Conservation (phyloP, 148 eudicot species). For the Persicaria maculosa region DNA sequence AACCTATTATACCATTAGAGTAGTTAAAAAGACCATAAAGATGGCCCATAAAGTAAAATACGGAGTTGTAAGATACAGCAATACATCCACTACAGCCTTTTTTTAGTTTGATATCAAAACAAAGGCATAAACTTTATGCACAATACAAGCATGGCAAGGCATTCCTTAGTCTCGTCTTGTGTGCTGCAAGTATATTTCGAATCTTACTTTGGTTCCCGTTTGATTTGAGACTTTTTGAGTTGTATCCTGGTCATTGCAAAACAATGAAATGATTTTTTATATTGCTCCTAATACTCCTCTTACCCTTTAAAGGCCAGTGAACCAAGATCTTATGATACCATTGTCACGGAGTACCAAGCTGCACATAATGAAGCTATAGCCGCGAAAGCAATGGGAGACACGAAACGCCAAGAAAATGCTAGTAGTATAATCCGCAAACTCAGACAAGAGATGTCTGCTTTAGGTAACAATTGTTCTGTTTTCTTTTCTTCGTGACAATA, state of each 20-base stretch:
- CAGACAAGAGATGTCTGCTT: slow-evolving; percentile 74
- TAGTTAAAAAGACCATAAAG: background rate
- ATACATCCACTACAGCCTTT: background rate
- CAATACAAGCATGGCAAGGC: background rate
- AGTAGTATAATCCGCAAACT: slow-evolving; percentile 67
- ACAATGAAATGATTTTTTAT: background rate
- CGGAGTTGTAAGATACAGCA: background rate
- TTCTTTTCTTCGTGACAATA: background rate
- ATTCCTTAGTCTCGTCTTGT: background rate
- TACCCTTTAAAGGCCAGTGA: slow-evolving; percentile 38
- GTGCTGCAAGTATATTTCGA: background rate
- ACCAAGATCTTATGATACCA: slow-evolving; percentile 47
- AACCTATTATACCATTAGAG: background rate
- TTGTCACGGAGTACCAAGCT: slow-evolving; percentile 60
- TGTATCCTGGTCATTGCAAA: slow-evolving; percentile 5
- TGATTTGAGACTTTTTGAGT: background rate
- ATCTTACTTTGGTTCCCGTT: background rate
- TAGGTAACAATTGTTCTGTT: slow-evolving; percentile 37
- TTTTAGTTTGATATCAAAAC: background rate
- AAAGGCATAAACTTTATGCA: background rate
- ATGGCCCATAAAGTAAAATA: background rate
- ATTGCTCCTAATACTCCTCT: background rate
- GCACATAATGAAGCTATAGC: slow-evolving; percentile 73
- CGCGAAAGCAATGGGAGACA: slow-evolving; percentile 84
- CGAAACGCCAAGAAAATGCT: slow-evolving; percentile 61